Conservation (phyloP, 192 early-diverging fungal species). For the Borealophlyctis nickersoniae region DNA sequence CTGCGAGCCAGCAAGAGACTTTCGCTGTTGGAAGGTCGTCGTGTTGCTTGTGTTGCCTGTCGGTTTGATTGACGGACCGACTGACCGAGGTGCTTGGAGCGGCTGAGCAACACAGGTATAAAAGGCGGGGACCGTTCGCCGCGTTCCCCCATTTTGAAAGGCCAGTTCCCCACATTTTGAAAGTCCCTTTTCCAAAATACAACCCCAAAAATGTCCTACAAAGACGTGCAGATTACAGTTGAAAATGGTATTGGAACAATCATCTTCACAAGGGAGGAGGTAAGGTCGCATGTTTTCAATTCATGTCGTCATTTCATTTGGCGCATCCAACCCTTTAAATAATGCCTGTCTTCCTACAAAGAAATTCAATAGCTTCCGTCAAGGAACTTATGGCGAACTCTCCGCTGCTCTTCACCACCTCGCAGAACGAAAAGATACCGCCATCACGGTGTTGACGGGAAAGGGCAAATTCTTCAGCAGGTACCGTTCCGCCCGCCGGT, state of each 20-base stretch:
- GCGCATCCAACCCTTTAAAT: background rate
- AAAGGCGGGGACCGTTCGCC: no score
- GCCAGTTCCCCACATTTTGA: no score
- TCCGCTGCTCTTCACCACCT: conserved; percentile 9
- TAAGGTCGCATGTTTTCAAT: no score
- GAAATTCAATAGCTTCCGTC: conserved; percentile 28
- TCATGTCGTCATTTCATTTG: no score
- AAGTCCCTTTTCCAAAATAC: no score
- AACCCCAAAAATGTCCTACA: conserved; percentile 1
- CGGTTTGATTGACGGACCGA: no score
- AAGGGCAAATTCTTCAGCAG: conserved; percentile 35
- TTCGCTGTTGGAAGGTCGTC: no score
- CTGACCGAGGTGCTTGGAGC: no score
- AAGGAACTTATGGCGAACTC: conserved; percentile 19
- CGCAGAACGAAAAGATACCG: conserved; percentile 8
- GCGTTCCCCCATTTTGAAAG: no score
- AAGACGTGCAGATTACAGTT: conserved; percentile 10
- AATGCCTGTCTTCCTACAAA: background rate
- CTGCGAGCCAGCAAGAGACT: no score
- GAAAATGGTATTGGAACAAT: conserved; percentile 14
- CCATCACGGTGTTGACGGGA: conserved; percentile 36
- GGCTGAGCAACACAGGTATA: no score
- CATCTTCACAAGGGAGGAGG: conserved; percentile 12
- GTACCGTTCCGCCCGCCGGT: background rate
- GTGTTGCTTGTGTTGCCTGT: no score